Base-by-base conservation (phyloP, 2,329 filamentous ascomycete genomes). In the Cytospora schulzeri region DNA sequence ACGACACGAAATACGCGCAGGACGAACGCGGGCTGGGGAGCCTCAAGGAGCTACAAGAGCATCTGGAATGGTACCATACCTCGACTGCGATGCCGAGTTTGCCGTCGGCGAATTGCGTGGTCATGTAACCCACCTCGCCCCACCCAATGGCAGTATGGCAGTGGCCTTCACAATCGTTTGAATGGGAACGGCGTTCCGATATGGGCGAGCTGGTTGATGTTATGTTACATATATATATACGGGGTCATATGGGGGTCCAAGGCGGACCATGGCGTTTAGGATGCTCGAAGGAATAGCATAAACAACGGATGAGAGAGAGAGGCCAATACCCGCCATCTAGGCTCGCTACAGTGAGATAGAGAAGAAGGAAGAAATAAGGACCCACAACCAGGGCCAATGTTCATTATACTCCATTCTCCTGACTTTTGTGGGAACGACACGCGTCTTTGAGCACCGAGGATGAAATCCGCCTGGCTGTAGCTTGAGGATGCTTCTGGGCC, bases 1-100 rank as follows among this genome's bases (percentile, higher is more conserved):
- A 84, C 54, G 71, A 78, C 41, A 76, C 81, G 58, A 77, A 75
- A 31, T 82, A 81, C 19, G 78, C 79, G 17, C 77, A 78, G 67
- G 78, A 83, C 61, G 82, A 83, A 61, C 69, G 69, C 38, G 80
- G 79, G 4, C 85, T 85, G 69, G 78, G 79, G 52, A 78, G 80
- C 67, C 71, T 88, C 53, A 74, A 72, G 19, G 76, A 76, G 19
- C 80, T 87, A 45, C 80, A 81, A 71, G 80, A 81, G 65, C 85
- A 88, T 68, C 76, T 88, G 31, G 82, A 82, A 68, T 87, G 85
- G 85, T 77, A 80, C 67, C 85, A 87, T 68, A 79, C 78, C 8
- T 74, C 77, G 1, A 70, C 77, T 12, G 73, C 76, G 41, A 71
- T 78, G 61, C 77, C 79, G 9, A 70, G 71, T 3, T 69, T 80